These are phyloP conservation scores for Venturia oleaginea DNA, from an alignment of 2,329 filamentous ascomycete genomes.

Conservation along the genomic window DNA sequence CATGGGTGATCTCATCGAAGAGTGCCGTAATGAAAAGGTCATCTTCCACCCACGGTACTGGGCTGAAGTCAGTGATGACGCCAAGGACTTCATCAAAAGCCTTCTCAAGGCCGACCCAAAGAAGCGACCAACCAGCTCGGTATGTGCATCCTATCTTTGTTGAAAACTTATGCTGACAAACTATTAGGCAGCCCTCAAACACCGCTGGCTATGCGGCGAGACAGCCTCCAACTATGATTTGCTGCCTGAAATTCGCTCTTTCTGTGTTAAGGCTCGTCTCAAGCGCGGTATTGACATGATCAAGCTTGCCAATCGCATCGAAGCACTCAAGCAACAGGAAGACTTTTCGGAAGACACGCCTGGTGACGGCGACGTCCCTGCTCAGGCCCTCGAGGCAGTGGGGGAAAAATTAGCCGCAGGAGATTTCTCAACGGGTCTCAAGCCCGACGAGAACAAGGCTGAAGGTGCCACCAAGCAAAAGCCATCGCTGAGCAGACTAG, in stretches of 20 bases:
- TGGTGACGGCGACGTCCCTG: constrained; percentile 49
- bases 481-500: constrained; percentile 42
- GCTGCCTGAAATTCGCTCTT: constrained; percentile 91
- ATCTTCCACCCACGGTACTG: constrained; percentile 97
- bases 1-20: constrained; percentile 83
- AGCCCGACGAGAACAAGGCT: constrained; percentile 19
- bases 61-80: constrained; percentile 92
- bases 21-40: constrained; percentile 75
- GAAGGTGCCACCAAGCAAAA: constrained; percentile 15
- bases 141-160: constrained; percentile 28
- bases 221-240: constrained; percentile 93
- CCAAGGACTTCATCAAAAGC: constrained; percentile 83
- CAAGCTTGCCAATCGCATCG: constrained; percentile 92
- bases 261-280: constrained; percentile 84
- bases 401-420: constrained; percentile 32
- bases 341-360: constrained; percentile 68
- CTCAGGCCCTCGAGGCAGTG: constrained; percentile 51
- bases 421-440: constrained; percentile 19
- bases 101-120: constrained; percentile 72
- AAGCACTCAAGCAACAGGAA: constrained; percentile 86
- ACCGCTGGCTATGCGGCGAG: constrained; percentile 84
- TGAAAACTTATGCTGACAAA: background rate
- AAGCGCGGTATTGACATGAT: constrained; percentile 91
- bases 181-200: constrained; percentile 61
- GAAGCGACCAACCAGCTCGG: constrained; percentile 68